A percentile compares a stretch with the other conserved stretches of the same genome.
These are phyloP conservation scores for Neospermospora avenae DNA, from an alignment of 2,329 filamentous ascomycete genomes.

Conservation along the genomic window DNA sequence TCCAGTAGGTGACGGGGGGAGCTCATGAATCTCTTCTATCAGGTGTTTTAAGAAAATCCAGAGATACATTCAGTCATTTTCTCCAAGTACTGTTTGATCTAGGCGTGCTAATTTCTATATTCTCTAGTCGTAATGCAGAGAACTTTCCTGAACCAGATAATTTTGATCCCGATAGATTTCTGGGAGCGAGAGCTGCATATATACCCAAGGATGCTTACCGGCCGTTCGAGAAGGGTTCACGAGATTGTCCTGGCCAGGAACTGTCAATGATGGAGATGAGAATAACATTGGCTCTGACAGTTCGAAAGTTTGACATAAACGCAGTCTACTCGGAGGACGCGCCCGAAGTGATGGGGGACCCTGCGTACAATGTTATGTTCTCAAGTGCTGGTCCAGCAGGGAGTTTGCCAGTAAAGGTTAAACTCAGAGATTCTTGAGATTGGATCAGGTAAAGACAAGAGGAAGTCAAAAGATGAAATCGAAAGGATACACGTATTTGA, in stretches of 20 bases:
- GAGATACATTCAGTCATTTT: too few relatives aligned
- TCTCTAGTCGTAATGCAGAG: not conserved
- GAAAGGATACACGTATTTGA: too few relatives aligned
- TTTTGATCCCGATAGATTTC: not conserved
- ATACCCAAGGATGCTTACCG: slow-evolving; percentile 44
- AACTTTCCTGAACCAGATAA: slow-evolving; percentile 3
- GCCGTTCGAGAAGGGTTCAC: slow-evolving; percentile 51
- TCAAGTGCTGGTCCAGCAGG: not conserved
- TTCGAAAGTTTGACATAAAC: slow-evolving; percentile 48
- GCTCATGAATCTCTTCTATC: too few relatives aligned
- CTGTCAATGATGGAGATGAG: slow-evolving; percentile 48
- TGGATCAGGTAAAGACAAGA: not conserved
- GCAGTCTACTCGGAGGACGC: slow-evolving; percentile 29
- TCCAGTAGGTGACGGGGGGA: too few relatives aligned
- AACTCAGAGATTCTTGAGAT: not conserved
- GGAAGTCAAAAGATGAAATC: too few relatives aligned
- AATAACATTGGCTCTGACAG: slow-evolving; percentile 44
- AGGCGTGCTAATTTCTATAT: too few relatives aligned
- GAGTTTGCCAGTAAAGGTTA: not conserved
- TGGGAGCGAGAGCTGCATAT: not conserved
- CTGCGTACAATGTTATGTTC: slow-evolving; percentile 3
- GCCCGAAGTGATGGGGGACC: not conserved
- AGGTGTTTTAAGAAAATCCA: too few relatives aligned
- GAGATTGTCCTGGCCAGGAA: slow-evolving; percentile 56
- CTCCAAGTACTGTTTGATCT: too few relatives aligned